phyloP scores from a whole-genome alignment of 2,329 filamentous ascomycete species.

The Apiospora koreana region DNA sequence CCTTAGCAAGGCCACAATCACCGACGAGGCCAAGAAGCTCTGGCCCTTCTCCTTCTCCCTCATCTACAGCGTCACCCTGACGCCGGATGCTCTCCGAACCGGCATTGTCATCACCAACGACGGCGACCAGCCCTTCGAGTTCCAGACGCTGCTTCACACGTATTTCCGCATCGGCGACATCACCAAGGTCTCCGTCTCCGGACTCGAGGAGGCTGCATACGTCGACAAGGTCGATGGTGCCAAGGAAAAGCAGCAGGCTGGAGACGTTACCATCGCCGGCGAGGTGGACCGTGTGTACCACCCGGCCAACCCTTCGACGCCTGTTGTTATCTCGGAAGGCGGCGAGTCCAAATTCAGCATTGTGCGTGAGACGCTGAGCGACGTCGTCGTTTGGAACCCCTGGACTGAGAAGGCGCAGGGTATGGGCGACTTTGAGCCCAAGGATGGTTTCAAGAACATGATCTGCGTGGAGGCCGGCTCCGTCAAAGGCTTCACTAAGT shows the following conservation, averaged over 20 bases:
- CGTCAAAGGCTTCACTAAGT: slow-evolving; percentile 77
- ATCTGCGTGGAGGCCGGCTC: slow-evolving; percentile 90
- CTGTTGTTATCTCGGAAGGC: slow-evolving; percentile 62
- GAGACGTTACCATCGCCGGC: slow-evolving; percentile 67
- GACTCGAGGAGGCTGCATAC: slow-evolving; percentile 76
- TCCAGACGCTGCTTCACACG: slow-evolving; percentile 88
- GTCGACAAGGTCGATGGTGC: slow-evolving; percentile 77
- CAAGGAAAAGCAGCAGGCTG: slow-evolving; percentile 64
- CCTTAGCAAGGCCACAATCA: slow-evolving; percentile 72
- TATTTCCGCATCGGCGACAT: slow-evolving; percentile 90
- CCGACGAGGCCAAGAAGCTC: slow-evolving; percentile 64
- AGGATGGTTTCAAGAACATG: slow-evolving; percentile 91
- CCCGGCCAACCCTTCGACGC: slow-evolving; percentile 58
- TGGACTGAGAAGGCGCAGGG: slow-evolving; percentile 82
- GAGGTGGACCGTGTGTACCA: slow-evolving; percentile 92
- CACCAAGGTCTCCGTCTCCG: slow-evolving; percentile 67
- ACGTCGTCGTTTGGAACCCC: slow-evolving; percentile 97
- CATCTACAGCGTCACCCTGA: slow-evolving; percentile 89
- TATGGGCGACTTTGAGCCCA: slow-evolving; percentile 86
- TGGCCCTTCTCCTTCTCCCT: slow-evolving; percentile 90
- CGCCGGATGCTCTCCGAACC: slow-evolving; percentile 73
- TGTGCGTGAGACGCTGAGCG: slow-evolving; percentile 79
- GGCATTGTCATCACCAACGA: slow-evolving; percentile 88
- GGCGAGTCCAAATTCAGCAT: slow-evolving; percentile 70
- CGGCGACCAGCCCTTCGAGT: slow-evolving; percentile 80